Base-by-base conservation (phyloP, 2,329 filamentous ascomycete genomes). In the Didymellaceae sp. region DNA sequence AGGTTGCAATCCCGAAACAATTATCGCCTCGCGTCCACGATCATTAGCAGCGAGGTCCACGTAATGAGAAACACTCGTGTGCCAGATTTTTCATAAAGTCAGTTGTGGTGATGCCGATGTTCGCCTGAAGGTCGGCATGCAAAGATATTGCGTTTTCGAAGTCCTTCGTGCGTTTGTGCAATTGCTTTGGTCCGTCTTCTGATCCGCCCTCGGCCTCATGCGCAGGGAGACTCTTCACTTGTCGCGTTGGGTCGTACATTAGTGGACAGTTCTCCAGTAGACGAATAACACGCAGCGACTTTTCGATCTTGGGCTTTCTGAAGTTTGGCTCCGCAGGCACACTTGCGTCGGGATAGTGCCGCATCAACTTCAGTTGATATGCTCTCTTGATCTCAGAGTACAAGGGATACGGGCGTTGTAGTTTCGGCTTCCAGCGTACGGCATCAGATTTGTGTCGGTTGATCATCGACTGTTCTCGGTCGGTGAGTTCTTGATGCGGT, bases 311-410 rank as follows among this genome's bases (percentile, higher is more conserved):
- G 1, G 64, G 63, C 31, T 48, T 65, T 32, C 54, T 20, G 44
- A 61, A 58, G 38, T 53, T 54, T 18, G 49, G 34, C 6, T 39
- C 34, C 16, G 6, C 34, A 37, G 2, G 32, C 16, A 26, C 17
- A 16, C 13, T 28, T 5, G 41, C 10, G 11, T 45, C 31, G 2
- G 55, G 52, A 45, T 67, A 63, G 43, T 68, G 64, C 8, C 63
- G 47, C 54, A 65, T 55, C 6, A 64, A 53, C 43, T 68, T 67
- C n/a, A 55, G 41, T 1, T 44, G 40, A 40, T 66, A 66, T 1
- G 62, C 58, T 3, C 53, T 38, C 3, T 44, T 59, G 20, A 65
- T 58, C 42, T 66, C 62, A 10, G 22, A 44, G 16, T 16, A 18
- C 6, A 16, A 48, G 1, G 60, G 64, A 13, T 48, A 58, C 0